phyloP scores from a whole-genome alignment of 805 yeast genomes.

The Candida chauliodis region DNA sequence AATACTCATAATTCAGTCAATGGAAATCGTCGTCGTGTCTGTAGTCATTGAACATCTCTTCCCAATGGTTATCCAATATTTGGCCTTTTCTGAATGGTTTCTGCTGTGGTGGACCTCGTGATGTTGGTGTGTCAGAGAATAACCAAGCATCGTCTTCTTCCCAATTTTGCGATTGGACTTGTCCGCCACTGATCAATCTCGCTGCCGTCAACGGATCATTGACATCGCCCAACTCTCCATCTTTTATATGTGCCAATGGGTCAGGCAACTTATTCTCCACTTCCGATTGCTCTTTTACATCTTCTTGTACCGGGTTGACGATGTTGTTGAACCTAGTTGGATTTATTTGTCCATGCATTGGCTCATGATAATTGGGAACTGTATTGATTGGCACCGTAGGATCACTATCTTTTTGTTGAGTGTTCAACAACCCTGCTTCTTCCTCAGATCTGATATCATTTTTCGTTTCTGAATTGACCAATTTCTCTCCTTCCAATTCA shows the following conservation, averaged over 20 bases:
- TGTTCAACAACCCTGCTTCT: background rate
- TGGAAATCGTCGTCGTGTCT: constrained; percentile 35
- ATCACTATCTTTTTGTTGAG: background rate
- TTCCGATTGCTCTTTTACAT: constrained; percentile 2
- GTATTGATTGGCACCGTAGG: background rate
- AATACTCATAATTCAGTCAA: constrained; percentile 5
- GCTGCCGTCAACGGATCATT: constrained; percentile 37
- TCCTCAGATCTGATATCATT: constrained; percentile 25
- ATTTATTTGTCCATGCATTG: constrained; percentile 9
- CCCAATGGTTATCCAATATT: constrained; percentile 27
- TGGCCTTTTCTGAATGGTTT: constrained; percentile 6
- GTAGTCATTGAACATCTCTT: constrained; percentile 41
- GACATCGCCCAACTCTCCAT: constrained; percentile 32
- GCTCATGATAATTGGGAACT: constrained; percentile 12
- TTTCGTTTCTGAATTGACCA: constrained; percentile 30
- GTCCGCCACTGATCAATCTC: constrained; percentile 37
- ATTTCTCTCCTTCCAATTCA: constrained; percentile 38
- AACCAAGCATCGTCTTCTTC: constrained; percentile 25
- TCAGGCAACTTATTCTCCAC: constrained; percentile 32
- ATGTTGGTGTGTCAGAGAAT: constrained; percentile 5
- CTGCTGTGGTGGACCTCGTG: constrained; percentile 3
- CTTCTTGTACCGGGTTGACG: background rate
- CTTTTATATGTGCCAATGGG: constrained; percentile 41
- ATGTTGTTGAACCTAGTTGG: too few relatives aligned
- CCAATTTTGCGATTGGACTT: constrained; percentile 33